Conservation (phyloP, 2,329 filamentous ascomycete species). For the Stagonosporopsis chrysanthemi region DNA sequence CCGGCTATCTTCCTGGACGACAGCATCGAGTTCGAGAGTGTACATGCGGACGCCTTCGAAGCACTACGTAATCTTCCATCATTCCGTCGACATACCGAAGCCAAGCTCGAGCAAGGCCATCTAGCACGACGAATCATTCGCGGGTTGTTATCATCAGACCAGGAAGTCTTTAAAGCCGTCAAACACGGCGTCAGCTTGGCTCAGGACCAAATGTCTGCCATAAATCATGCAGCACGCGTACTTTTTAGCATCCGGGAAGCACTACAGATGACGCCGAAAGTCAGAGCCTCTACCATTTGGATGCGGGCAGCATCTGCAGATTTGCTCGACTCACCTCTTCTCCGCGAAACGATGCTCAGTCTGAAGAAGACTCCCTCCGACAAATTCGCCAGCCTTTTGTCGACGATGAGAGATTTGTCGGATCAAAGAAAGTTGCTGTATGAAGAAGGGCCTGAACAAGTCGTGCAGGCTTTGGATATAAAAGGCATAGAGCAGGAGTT, state of each 20-base stretch:
- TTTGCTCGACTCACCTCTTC: conserved; percentile 58
- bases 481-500: conserved; percentile 46
- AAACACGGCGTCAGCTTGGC: conserved; percentile 30
- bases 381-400: conserved; percentile 56
- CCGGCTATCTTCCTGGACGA: conserved; percentile 68
- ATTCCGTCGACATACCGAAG: conserved; percentile 58
- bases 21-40: conserved; percentile 39
- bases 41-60: conserved; percentile 70
- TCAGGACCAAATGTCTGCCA: conserved; percentile 51
- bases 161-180: conserved; percentile 56
- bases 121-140: conserved; percentile 54
- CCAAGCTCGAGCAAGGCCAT: conserved; percentile 43
- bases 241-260: conserved; percentile 48
- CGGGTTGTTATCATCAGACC: conserved; percentile 67
- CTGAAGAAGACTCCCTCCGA: conserved; percentile 68
- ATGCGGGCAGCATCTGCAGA: conserved; percentile 67
- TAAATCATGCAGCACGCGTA: conserved; percentile 50
- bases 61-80: conserved; percentile 73
- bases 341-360: conserved; percentile 63
- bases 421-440: background rate
- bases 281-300: conserved; percentile 62
- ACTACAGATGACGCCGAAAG: conserved; percentile 47
- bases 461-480: conserved; percentile 33
- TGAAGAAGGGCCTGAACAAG: conserved; percentile 13
- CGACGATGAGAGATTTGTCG: conserved; percentile 37